Evolutionary conservation across 2,329 filamentous ascomycete genomes (phyloP), one percentile per base, ranked within the genome.

Genomic region (Escovopsis weberi): DNA sequence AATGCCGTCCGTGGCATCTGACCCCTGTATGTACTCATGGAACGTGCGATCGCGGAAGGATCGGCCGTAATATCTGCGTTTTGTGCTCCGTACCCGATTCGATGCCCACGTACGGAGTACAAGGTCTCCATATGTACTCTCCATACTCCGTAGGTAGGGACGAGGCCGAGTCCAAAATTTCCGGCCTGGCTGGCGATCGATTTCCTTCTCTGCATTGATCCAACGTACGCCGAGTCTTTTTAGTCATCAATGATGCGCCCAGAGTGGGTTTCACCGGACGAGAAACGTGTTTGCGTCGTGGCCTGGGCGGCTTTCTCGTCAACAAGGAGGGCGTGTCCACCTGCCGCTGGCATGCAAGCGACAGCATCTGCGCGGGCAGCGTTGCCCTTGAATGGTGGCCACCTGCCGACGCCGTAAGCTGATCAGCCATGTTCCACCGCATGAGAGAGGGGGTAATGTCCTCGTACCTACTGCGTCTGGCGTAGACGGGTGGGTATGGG

Each of bases 321-420:
- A 32, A 32, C 28, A 34, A 18, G 34, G 35, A 42, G 42, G 43
- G 42, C 39, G 50, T 46, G 42, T 41, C 39, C 23, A 37, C 42
- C 44, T 32, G 45, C 42, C 52, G 38, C 41, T 53, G 50, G 53
- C 46, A 54, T 54, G 51, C 47, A 45, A 42, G 41, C 49, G 46
- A 53, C 41, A 32, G 32, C 42, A 48, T 50, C 46, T 47, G 45
- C 48, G 37, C 42, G 33, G 39, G 32, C 36, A 36, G 40, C 43
- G 19, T 36, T 32, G 18, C 35, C 38, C 18, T 23, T n/a, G 23
- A 32, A 32, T 32, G 28, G 28, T 32, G 28, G 28, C 28, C 28
- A 32, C 28, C 28, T 32, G 8, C 8, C 8, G 28, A 11, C 28
- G 28, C 28, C 28, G 28, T 37, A 39, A 39, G 26, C 37, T 26